Evolutionary conservation across 208 protist species (phyloP).

Genomic region (Crithidia expoeki): DNA sequence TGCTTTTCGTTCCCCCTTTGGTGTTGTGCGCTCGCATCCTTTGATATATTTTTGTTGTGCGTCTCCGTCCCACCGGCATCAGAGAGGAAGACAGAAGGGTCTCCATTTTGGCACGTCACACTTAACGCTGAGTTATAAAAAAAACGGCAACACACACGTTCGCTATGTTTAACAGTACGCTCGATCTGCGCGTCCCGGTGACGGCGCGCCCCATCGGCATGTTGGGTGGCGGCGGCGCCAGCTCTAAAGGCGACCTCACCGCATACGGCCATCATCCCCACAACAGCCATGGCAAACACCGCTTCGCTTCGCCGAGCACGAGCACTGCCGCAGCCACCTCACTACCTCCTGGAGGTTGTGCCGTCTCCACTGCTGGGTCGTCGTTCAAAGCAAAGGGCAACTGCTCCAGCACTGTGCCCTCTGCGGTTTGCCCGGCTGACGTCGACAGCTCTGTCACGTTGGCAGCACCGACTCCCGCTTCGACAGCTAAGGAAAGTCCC

Average conservation of each 20-base stretch:
- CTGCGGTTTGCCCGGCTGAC: background rate
- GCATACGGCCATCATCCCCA: background rate
- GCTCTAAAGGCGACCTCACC: slow-evolving; percentile 4
- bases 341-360: background rate
- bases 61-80: no score
- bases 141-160: background rate
- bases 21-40: no score
- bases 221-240: slow-evolving; percentile 19
- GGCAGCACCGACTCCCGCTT: slow-evolving; percentile 3
- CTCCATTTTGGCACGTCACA: background rate
- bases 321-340: background rate
- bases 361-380: background rate
- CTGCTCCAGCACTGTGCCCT: background rate
- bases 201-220: slow-evolving; percentile 23
- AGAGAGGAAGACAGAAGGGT: no score
- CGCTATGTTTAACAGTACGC: slow-evolving; percentile 17
- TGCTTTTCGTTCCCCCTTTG: no score
- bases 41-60: no score
- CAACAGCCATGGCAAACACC: background rate
- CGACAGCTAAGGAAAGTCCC: background rate
- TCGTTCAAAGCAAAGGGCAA: background rate
- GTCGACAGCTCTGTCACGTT: background rate
- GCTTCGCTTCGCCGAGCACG: background rate
- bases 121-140: background rate
- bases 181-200: slow-evolving; percentile 18